These are phyloP conservation scores for Globisporangium recalcitrans DNA, from an alignment of 352 stramenopile species.

Conservation along the genomic window DNA sequence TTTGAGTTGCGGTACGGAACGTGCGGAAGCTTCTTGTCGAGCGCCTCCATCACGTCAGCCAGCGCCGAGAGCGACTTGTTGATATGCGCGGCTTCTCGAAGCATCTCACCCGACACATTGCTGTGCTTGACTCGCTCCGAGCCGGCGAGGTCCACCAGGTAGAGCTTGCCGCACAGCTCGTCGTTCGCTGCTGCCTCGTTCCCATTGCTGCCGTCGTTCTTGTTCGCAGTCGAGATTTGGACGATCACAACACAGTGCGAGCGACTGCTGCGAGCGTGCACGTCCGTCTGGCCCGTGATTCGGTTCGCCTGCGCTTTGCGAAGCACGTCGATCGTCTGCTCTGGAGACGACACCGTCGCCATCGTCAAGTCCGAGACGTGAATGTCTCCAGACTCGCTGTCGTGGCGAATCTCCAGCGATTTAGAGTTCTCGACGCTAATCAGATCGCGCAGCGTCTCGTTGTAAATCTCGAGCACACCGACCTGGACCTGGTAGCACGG, in stretches of 20 bases:
- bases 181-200: conserved; percentile 27
- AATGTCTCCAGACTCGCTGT: conserved; percentile 64
- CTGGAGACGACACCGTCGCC: conserved; percentile 51
- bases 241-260: conserved; percentile 92
- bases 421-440: conserved; percentile 64
- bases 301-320: conserved; percentile 67
- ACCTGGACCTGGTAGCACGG: conserved; percentile 73
- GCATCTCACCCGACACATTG: conserved; percentile 79
- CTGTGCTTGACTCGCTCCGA: conserved; percentile 91
- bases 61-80: conserved; percentile 91
- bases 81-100: conserved; percentile 76
- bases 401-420: conserved; percentile 68
- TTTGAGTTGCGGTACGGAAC: conserved; percentile 98
- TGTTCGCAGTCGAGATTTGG: conserved; percentile 67
- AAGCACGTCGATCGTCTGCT: conserved; percentile 68
- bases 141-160: conserved; percentile 91
- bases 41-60: conserved; percentile 89
- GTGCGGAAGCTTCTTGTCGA: conserved; percentile 89
- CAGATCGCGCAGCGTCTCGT: conserved; percentile 90
- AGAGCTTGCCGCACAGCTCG: conserved; percentile 83
- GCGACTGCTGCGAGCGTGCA: conserved; percentile 88
- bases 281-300: conserved; percentile 80
- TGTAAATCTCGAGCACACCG: conserved; percentile 97
- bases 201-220: conserved; percentile 19
- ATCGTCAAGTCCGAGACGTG: conserved; percentile 70